Percentiles rank a stretch among this genome's conserved stretches.
These are phyloP conservation scores for Eutypa lata DNA, from an alignment of 2,329 filamentous ascomycete species.

Conservation along the genomic window DNA sequence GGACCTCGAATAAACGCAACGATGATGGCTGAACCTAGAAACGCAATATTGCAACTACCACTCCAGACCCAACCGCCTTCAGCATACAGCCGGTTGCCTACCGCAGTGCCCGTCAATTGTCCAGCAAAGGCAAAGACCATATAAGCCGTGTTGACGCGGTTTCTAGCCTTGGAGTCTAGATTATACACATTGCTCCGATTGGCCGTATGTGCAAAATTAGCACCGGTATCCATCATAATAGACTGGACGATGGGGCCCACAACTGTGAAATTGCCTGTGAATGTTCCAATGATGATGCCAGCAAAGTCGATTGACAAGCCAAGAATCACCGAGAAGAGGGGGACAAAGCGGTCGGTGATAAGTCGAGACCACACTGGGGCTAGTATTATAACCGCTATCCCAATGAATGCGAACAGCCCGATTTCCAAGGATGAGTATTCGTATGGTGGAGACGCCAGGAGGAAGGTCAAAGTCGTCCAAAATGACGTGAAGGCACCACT, in stretches of 20 bases:
- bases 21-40: conserved; percentile 34
- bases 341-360: conserved; percentile 68
- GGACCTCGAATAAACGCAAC: conserved; percentile 36
- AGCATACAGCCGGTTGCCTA: conserved; percentile 52
- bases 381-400: conserved; percentile 64
- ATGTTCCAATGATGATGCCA: conserved; percentile 66
- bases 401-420: conserved; percentile 76
- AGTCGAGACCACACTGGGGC: conserved; percentile 67
- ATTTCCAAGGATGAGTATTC: conserved; percentile 65
- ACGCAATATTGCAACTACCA: conserved; percentile 38
- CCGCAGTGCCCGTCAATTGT: conserved; percentile 67
- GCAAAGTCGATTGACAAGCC: conserved; percentile 57
- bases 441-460: conserved; percentile 69
- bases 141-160: conserved; percentile 77
- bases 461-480: conserved; percentile 77
- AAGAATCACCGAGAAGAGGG: conserved; percentile 64
- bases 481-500: conserved; percentile 59
- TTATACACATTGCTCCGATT: conserved; percentile 69
- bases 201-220: conserved; percentile 71
- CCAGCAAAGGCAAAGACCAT: conserved; percentile 73
- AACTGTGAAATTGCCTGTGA: conserved; percentile 61
- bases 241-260: conserved; percentile 73
- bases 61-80: conserved; percentile 49
- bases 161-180: conserved; percentile 68
- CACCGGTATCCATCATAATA: conserved; percentile 66